Conservation (phyloP, 768 basidiomycete species). For the Xanthoconium stramineum region DNA sequence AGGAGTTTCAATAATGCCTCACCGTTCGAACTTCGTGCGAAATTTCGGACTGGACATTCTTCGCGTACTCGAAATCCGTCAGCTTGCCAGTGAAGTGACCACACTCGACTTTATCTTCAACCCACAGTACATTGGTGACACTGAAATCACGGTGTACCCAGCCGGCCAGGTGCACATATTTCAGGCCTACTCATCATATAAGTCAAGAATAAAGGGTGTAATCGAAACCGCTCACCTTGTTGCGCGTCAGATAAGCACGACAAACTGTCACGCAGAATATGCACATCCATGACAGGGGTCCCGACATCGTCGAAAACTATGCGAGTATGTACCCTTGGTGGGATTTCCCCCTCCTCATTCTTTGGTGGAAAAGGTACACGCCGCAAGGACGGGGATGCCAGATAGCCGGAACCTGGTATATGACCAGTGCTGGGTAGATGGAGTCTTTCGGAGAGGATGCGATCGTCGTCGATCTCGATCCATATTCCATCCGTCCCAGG, state of each 20-base stretch:
- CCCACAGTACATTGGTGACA: neutral
- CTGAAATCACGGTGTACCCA: neutral
- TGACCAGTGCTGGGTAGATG: neutral
- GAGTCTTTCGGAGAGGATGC: neutral
- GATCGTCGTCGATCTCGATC: neutral
- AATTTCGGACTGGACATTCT: neutral
- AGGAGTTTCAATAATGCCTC: neutral
- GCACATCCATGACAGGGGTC: neutral
- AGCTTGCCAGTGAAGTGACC: conserved; percentile 6
- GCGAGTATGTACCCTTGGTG: neutral
- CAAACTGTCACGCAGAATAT: neutral
- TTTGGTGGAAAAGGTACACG: too few relatives aligned
- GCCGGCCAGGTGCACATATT: neutral
- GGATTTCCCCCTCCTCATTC: neutral
- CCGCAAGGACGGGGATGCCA: neutral
- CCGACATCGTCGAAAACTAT: neutral
- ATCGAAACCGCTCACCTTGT: neutral
- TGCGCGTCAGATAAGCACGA: neutral
- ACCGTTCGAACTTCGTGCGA: conserved; percentile 8
- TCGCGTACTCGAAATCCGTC: conserved; percentile 12
- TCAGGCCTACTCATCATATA: neutral
- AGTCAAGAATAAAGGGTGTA: neutral
- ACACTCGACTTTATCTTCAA: neutral
- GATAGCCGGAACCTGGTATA: neutral
- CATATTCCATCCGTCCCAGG: neutral